Conservation (phyloP, 1,284 basidiomycete species). For the Ceratobasidium sp. region DNA sequence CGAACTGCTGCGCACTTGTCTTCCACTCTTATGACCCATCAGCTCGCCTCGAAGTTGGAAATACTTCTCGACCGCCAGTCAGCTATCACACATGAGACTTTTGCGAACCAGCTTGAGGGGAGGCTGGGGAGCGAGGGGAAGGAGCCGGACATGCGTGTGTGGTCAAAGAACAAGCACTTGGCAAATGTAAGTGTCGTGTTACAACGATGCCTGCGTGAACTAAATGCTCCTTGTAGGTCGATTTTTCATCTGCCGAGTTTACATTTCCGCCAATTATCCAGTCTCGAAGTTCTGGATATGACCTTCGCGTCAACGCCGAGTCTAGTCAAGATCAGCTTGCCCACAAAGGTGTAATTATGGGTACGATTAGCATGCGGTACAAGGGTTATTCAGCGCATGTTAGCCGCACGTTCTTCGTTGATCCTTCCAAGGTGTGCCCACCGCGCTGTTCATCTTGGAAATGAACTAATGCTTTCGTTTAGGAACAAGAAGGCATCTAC, state of each 20-base stretch:
- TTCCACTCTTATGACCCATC: constrained; percentile 83
- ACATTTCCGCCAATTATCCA: constrained; percentile 96
- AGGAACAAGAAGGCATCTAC: constrained; percentile 92
- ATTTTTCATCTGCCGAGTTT: constrained; percentile 89
- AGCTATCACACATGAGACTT: constrained; percentile 86
- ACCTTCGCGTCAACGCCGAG: constrained; percentile 85
- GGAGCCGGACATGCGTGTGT: constrained; percentile 87
- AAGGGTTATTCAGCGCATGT: constrained; percentile 93
- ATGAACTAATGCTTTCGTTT: constrained; percentile 29
- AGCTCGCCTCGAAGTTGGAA: constrained; percentile 89
- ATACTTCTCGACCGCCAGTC: constrained; percentile 90
- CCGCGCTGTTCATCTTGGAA: not conserved
- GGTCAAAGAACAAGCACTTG: constrained; percentile 77
- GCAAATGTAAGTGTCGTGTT: constrained; percentile 63
- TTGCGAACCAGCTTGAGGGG: constrained; percentile 84
- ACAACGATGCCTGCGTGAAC: not conserved
- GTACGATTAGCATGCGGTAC: constrained; percentile 90
- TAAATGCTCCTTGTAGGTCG: constrained; percentile 48
- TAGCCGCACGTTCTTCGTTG: constrained; percentile 93
- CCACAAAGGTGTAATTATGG: constrained; percentile 89
- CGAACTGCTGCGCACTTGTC: constrained; percentile 80
- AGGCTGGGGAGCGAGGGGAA: constrained; percentile 85
- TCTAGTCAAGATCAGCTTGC: constrained; percentile 85
- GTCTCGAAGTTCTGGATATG: constrained; percentile 89
- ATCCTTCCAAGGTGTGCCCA: constrained; percentile 78